Evolutionary conservation across 2,329 filamentous ascomycete species (phyloP).

Genomic region (Lasiodiplodia sp.): DNA sequence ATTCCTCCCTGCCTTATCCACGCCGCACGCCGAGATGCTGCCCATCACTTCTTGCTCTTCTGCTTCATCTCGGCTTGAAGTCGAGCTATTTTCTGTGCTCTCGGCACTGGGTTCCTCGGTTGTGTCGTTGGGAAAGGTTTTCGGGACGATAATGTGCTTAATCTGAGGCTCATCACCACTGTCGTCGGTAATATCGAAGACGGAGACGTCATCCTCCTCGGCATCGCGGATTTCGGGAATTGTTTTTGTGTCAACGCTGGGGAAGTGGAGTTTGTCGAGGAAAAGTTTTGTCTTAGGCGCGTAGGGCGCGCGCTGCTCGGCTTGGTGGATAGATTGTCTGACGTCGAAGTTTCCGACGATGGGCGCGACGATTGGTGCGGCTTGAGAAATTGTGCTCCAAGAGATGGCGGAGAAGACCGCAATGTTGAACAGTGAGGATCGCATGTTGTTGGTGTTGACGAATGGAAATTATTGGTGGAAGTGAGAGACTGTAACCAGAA

Average conservation of each 20-base stretch:
- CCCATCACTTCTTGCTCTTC: neutral
- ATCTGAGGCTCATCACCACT: neutral
- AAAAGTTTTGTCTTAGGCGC: neutral
- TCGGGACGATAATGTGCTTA: constrained; percentile 1
- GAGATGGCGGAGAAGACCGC: constrained; percentile 2
- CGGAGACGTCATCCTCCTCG: neutral
- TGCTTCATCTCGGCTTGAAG: neutral
- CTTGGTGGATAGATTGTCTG: neutral
- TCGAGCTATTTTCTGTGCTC: neutral
- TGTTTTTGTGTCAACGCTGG: neutral
- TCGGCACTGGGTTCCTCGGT: neutral
- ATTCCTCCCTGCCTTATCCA: constrained; percentile 15
- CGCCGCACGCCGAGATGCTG: neutral
- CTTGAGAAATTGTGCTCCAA: neutral
- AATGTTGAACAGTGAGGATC: neutral
- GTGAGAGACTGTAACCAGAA: neutral
- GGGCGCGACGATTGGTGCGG: neutral
- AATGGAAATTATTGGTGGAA: neutral
- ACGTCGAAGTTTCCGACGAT: neutral
- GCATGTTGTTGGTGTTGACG: neutral
- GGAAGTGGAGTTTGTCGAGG: neutral
- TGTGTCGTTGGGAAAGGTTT: neutral
- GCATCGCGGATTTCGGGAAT: neutral
- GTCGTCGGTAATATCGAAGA: constrained; percentile 8
- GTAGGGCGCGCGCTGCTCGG: neutral